These are phyloP conservation scores for Aurantiochytrium sp. DNA, from an alignment of 108 stramenopile species.

Conservation along the genomic window DNA sequence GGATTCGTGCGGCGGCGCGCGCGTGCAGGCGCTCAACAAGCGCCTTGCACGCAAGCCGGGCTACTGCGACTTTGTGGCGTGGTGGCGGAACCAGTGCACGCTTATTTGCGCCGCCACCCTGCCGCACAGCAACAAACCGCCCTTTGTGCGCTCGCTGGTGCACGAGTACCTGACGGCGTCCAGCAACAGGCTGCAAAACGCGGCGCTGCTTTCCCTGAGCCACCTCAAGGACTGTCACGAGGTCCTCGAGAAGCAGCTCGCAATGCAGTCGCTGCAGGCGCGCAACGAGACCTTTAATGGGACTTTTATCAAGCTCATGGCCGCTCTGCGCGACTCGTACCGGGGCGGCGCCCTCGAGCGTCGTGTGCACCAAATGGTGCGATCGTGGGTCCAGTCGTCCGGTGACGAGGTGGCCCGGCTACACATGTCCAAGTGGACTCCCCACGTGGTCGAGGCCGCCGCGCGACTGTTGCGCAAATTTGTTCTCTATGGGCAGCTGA, in stretches of 20 bases:
- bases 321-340: background rate
- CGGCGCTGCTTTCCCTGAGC: background rate
- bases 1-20: background rate
- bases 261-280: constrained; percentile 16
- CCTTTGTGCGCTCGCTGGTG: constrained; percentile 12
- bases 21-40: background rate
- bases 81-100: constrained; percentile 15
- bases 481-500: background rate
- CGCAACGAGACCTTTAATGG: background rate
- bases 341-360: background rate
- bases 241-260: background rate
- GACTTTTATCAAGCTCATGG: background rate
- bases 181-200: background rate
- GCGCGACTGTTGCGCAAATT: constrained; percentile 8
- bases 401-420: background rate
- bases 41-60: background rate
- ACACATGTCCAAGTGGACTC: background rate
- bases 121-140: constrained; percentile 23
- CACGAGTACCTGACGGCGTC: background rate
- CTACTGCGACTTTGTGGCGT: background rate
- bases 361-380: constrained; percentile 6
- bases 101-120: background rate
- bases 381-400: background rate
- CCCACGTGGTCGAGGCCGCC: background rate
- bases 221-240: background rate